Conservation (phyloP, 2,329 filamentous ascomycete genomes). For the Aureobasidium mangrovei region DNA sequence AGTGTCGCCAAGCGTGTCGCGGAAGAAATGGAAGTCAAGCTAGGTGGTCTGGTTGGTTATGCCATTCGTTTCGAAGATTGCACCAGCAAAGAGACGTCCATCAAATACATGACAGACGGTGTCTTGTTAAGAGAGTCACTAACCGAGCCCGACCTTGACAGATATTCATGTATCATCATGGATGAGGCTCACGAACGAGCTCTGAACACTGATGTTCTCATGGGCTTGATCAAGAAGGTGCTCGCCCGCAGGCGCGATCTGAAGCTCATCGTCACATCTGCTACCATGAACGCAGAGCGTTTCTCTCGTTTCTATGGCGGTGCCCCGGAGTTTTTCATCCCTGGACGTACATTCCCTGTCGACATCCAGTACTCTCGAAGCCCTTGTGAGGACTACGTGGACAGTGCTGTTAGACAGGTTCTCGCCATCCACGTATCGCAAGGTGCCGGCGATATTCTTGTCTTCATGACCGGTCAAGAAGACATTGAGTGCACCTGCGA, state of each 20-base stretch:
- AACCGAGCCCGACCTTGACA: slow-evolving; percentile 84
- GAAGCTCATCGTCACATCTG: slow-evolving; percentile 94
- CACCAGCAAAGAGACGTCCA: slow-evolving; percentile 86
- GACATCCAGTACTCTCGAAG: slow-evolving; percentile 93
- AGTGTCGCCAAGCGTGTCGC: slow-evolving; percentile 96
- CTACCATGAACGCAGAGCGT: slow-evolving; percentile 95
- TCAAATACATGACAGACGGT: slow-evolving; percentile 99
- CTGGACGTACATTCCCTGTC: slow-evolving; percentile 91
- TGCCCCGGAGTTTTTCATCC: slow-evolving; percentile 92
- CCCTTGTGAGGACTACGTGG: slow-evolving; percentile 95
- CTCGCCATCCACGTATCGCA: slow-evolving; percentile 94
- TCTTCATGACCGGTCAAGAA: slow-evolving; percentile 99
- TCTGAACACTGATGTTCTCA: slow-evolving; percentile 91
- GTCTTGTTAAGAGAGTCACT: slow-evolving; percentile 87
- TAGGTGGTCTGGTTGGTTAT: slow-evolving; percentile 85
- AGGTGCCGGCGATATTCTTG: slow-evolving; percentile 83
- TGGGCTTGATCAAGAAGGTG: slow-evolving; percentile 97
- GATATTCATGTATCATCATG: slow-evolving; percentile 98
- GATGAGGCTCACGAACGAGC: slow-evolving; percentile 97
- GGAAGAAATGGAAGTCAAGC: slow-evolving; percentile 92
- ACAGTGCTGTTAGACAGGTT: slow-evolving; percentile 92
- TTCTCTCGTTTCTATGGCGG: slow-evolving; percentile 96
- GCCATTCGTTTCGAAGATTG: slow-evolving; percentile 98
- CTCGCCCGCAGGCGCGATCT: slow-evolving; percentile 79
- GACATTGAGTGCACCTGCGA: slow-evolving; percentile 98